phyloP scores from a whole-genome alignment of 192 early-diverging fungal species.

The Rhizoclosmatium sp. region DNA sequence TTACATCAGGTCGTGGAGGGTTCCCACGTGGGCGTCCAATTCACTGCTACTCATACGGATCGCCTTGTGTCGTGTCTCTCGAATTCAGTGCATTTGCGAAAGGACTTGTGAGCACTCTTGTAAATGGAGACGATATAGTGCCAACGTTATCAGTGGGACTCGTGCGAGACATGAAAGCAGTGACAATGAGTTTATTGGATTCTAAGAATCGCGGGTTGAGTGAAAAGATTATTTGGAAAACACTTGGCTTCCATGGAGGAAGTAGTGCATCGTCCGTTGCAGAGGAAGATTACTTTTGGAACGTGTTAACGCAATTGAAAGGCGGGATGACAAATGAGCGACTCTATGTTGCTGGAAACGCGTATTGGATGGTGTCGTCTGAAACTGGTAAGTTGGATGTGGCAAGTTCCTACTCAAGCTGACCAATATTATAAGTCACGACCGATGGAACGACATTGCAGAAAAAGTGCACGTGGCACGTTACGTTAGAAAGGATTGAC shows the following conservation, averaged over 20 bases:
- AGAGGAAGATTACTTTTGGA: conserved; percentile 86
- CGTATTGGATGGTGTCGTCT: conserved; percentile 66
- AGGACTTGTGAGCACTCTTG: conserved; percentile 79
- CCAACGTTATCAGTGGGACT: conserved; percentile 80
- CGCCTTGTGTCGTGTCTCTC: conserved; percentile 76
- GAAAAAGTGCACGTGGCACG: conserved; percentile 29
- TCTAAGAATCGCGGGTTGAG: conserved; percentile 50
- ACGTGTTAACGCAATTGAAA: conserved; percentile 79
- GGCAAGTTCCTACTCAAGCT: background rate
- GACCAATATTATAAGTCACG: conserved; percentile 8
- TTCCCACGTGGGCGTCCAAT: conserved; percentile 78
- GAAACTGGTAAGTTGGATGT: conserved; percentile 33
- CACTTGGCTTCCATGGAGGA: conserved; percentile 43
- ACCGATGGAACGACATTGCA: background rate
- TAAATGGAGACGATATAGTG: conserved; percentile 83
- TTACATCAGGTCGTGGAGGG: conserved; percentile 37
- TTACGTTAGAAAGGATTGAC: conserved; percentile 66
- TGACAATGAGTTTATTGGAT: conserved; percentile 58
- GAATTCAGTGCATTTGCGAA: conserved; percentile 69
- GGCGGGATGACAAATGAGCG: conserved; percentile 83
- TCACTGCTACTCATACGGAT: conserved; percentile 86
- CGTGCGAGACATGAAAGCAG: conserved; percentile 79
- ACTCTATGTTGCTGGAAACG: conserved; percentile 79
- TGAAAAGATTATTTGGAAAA: conserved; percentile 55
- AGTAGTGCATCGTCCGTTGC: background rate